A percentile compares a stretch with the other conserved stretches of the same genome.
Conservation (phyloP, 257 asterid species). For the Craterostigma plantagineum region DNA sequence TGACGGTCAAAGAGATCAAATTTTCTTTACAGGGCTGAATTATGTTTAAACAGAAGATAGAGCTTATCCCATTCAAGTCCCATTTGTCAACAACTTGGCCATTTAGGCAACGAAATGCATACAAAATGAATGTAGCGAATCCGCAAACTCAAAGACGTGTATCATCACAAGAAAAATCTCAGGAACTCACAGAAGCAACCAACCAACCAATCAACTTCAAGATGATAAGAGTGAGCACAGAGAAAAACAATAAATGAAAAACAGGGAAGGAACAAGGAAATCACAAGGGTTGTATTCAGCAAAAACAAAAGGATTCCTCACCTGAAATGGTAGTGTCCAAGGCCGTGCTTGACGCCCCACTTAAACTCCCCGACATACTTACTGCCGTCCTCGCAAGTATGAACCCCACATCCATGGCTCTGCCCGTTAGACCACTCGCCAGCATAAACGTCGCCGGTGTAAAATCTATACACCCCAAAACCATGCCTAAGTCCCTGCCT, state of each 20-base stretch:
- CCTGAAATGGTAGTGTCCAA: conserved; percentile 92
- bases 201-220: not conserved
- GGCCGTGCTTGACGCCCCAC: conserved; percentile 89
- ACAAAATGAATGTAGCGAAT: too few relatives aligned
- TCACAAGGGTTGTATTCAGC: not conserved
- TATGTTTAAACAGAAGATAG: too few relatives aligned
- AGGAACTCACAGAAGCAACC: not conserved
- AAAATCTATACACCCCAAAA: conserved; percentile 75
- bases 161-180: too few relatives aligned
- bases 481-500: conserved; percentile 88
- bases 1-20: too few relatives aligned
- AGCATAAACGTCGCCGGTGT: conserved; percentile 90
- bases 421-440: conserved; percentile 95
- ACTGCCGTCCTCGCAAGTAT: conserved; percentile 82
- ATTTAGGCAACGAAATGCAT: too few relatives aligned
- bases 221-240: too few relatives aligned
- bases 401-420: conserved; percentile 82
- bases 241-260: not conserved
- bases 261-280: not conserved
- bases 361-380: conserved; percentile 76
- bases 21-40: too few relatives aligned
- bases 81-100: too few relatives aligned
- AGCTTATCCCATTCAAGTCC: too few relatives aligned
- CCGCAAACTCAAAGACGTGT: too few relatives aligned
- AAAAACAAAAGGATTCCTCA: conserved; percentile 9